phyloP scores from a whole-genome alignment of 2,329 filamentous ascomycete species.

The Xylariaceae sp. region DNA sequence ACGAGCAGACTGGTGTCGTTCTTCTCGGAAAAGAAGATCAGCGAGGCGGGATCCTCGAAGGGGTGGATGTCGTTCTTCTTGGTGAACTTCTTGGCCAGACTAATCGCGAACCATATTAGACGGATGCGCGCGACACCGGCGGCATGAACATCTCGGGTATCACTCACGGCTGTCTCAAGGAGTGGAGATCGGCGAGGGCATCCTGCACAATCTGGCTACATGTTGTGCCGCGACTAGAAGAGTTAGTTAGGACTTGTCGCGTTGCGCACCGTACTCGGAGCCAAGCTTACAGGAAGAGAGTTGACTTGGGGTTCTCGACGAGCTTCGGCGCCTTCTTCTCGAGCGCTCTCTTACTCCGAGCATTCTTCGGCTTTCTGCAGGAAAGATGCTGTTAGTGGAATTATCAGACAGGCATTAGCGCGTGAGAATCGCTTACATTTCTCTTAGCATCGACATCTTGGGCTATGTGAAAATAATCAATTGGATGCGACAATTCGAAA shows the following conservation, averaged over 20 bases:
- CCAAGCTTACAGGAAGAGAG: constrained; percentile 64
- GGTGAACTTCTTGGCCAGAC: constrained; percentile 77
- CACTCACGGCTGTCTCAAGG: constrained; percentile 65
- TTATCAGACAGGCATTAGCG: neutral
- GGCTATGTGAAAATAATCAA: neutral
- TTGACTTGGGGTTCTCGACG: constrained; percentile 83
- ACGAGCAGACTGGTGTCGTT: constrained; percentile 86
- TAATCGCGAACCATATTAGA: constrained; percentile 3
- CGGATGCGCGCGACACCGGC: neutral
- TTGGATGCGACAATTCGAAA: neutral
- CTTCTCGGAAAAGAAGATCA: constrained; percentile 95
- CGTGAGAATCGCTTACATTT: constrained; percentile 23
- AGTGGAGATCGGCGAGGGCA: constrained; percentile 76
- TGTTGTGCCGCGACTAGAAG: constrained; percentile 61
- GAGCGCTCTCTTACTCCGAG: constrained; percentile 89
- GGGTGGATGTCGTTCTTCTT: constrained; percentile 97
- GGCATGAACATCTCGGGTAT: neutral
- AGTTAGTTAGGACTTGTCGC: constrained; percentile 9
- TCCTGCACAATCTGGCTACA: constrained; percentile 79
- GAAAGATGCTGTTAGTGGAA: constrained; percentile 12
- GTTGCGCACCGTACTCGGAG: neutral
- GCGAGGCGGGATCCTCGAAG: constrained; percentile 80
- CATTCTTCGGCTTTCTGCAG: constrained; percentile 58
- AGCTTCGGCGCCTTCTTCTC: constrained; percentile 88
- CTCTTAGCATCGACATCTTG: constrained; percentile 24